Percentiles rank a stretch among this genome's conserved stretches.
Conservation (phyloP, 129 eudicot genomes). For the Escallonia herrerae region DNA sequence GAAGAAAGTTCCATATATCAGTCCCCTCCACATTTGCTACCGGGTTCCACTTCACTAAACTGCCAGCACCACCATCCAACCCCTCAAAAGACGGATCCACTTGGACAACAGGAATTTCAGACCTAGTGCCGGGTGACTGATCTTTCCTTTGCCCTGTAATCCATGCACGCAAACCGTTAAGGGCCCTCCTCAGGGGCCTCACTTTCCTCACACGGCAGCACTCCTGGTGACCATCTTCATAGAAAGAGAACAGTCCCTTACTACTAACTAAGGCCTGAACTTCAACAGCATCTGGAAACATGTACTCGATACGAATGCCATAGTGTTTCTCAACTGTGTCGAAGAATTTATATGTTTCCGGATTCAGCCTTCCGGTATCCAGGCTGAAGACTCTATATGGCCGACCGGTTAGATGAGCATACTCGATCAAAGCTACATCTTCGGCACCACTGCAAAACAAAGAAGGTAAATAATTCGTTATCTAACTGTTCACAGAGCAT, state of each 20-base stretch:
- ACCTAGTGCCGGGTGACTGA: constrained; percentile 95
- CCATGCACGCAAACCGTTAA: constrained; percentile 94
- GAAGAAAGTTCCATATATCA: constrained; percentile 73
- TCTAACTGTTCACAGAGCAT: neutral
- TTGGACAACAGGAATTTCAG: constrained; percentile 90
- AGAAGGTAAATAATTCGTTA: neutral
- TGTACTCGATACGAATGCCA: constrained; percentile 78
- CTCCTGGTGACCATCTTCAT: constrained; percentile 97
- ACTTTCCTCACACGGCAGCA: constrained; percentile 98
- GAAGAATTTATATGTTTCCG: constrained; percentile 78
- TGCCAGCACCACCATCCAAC: constrained; percentile 79
- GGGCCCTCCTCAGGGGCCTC: constrained; percentile 84
- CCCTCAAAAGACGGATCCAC: constrained; percentile 95
- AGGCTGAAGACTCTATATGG: constrained; percentile 90
- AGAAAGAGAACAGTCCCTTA: constrained; percentile 88
- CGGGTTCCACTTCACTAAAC: constrained; percentile 98
- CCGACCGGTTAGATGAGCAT: constrained; percentile 90
- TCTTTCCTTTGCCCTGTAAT: constrained; percentile 97
- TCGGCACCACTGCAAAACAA: constrained; percentile 83
- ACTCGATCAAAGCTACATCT: constrained; percentile 95
- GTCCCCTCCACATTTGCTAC: constrained; percentile 78
- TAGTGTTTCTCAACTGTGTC: constrained; percentile 81
- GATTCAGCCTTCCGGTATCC: constrained; percentile 88
- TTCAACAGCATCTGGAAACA: constrained; percentile 94
- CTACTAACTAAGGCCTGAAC: constrained; percentile 84